phyloP scores from a whole-genome alignment of 2,329 filamentous ascomycete genomes.

The Pseudogymnoascus sp. region DNA sequence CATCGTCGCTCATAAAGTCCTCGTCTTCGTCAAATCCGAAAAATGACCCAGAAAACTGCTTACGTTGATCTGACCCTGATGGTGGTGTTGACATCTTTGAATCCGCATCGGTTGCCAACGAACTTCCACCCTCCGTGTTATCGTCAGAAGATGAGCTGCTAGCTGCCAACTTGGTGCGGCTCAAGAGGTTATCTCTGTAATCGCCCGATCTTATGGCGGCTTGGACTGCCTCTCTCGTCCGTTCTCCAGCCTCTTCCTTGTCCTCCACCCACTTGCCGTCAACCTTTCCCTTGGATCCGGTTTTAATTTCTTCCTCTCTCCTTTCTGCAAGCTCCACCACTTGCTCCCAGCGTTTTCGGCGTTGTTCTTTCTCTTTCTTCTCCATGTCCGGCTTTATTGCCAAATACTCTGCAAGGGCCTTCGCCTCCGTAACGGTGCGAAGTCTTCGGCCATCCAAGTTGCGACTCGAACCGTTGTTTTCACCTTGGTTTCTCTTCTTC shows the following conservation, averaged over 20 bases:
- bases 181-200: constrained; percentile 51
- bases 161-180: constrained; percentile 31
- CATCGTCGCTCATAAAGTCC: constrained; percentile 63
- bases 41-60: constrained; percentile 40
- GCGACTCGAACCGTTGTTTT: constrained; percentile 82
- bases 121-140: constrained; percentile 26
- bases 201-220: constrained; percentile 59
- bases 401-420: constrained; percentile 88
- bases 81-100: constrained; percentile 40
- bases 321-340: constrained; percentile 79
- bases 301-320: constrained; percentile 73
- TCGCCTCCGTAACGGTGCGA: constrained; percentile 89
- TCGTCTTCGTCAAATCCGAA: constrained; percentile 76
- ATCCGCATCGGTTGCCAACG: constrained; percentile 22
- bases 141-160: constrained; percentile 33
- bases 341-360: constrained; percentile 76
- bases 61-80: constrained; percentile 33
- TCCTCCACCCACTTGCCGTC: constrained; percentile 93
- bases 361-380: constrained; percentile 79
- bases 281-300: constrained; percentile 61
- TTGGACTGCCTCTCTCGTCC: constrained; percentile 67
- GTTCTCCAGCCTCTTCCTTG: constrained; percentile 82
- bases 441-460: constrained; percentile 87
- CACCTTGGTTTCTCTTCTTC: constrained; percentile 71
- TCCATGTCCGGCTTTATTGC: constrained; percentile 98